phyloP scores from a whole-genome alignment of 1,139 yeast species.

The Suhomyces taliae region DNA sequence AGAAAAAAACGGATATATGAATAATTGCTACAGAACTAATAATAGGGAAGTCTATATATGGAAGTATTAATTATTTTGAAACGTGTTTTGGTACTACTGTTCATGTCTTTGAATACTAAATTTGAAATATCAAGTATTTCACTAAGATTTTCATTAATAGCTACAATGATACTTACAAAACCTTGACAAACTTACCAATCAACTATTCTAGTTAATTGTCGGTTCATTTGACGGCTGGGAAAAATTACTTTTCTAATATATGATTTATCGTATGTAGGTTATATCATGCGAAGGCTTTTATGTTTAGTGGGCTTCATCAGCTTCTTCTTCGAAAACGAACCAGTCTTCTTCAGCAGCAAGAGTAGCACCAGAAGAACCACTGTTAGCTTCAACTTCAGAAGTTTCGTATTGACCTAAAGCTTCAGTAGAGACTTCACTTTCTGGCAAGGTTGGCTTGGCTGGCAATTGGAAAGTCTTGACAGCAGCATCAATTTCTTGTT shows the following conservation, averaged over 20 bases:
- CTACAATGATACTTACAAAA: no score
- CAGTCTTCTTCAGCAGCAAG: slow-evolving; percentile 65
- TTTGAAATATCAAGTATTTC: no score
- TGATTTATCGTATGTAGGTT: slow-evolving; percentile 8
- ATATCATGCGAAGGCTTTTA: neutral
- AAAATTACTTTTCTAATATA: neutral
- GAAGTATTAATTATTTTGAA: no score
- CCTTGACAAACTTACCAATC: no score
- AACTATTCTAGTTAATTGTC: no score
- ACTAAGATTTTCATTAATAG: no score
- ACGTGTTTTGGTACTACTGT: no score
- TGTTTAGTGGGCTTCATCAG: slow-evolving; percentile 59
- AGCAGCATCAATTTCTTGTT: slow-evolving; percentile 73
- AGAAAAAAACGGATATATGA: no score
- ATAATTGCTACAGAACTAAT: neutral
- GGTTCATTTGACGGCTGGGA: neutral
- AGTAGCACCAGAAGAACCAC: slow-evolving; percentile 26
- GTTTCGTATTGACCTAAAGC: slow-evolving; percentile 75
- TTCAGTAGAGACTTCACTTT: slow-evolving; percentile 71
- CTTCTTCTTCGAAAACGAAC: slow-evolving; percentile 84
- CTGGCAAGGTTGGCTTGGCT: slow-evolving; percentile 68
- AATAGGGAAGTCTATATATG: neutral
- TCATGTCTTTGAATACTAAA: no score
- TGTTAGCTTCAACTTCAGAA: slow-evolving; percentile 69
- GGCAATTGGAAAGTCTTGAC: slow-evolving; percentile 85